phyloP scores from a whole-genome alignment of 2,329 filamentous ascomycete genomes.

The Sclerotinia sclerotiorum region DNA sequence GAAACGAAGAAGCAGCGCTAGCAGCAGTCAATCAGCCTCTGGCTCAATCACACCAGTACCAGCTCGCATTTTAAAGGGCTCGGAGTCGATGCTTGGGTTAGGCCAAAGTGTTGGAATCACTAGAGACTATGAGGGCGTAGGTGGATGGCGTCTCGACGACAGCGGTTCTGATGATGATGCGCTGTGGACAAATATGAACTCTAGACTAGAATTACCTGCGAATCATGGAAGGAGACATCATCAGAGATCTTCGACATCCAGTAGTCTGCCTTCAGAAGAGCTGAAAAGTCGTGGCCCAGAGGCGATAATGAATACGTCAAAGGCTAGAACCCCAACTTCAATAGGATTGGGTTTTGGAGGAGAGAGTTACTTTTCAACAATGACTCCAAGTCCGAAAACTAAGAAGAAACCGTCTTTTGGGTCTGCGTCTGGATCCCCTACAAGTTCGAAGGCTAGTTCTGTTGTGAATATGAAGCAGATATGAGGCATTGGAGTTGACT shows the following conservation, averaged over 20 bases:
- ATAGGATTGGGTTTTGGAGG: slow-evolving; percentile 12
- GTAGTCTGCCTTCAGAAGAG: slow-evolving; percentile 29
- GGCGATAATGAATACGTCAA: slow-evolving; percentile 47
- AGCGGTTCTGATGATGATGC: slow-evolving; percentile 42
- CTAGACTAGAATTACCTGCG: slow-evolving; percentile 50
- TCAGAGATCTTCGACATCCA: slow-evolving; percentile 44
- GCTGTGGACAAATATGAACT: slow-evolving; percentile 54
- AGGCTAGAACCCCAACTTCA: slow-evolving; percentile 50
- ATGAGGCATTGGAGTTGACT: slow-evolving; percentile 19
- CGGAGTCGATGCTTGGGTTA: slow-evolving; percentile 42
- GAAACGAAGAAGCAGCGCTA: slow-evolving; percentile 36
- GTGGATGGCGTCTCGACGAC: slow-evolving; percentile 54
- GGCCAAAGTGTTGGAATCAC: slow-evolving; percentile 52
- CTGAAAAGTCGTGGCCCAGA: slow-evolving; percentile 39
- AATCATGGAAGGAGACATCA: slow-evolving; percentile 47
- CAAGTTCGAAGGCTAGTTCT: slow-evolving; percentile 34
- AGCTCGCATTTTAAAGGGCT: slow-evolving; percentile 27
- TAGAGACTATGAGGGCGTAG: slow-evolving; percentile 59
- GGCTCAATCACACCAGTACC: slow-evolving; percentile 34
- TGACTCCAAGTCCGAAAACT: slow-evolving; percentile 25
- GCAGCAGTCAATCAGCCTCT: slow-evolving; percentile 34
- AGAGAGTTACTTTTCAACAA: slow-evolving; percentile 32
- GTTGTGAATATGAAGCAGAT: slow-evolving; percentile 35
- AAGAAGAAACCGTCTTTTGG: slow-evolving; percentile 28
- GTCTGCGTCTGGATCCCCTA: slow-evolving; percentile 29